phyloP scores from a whole-genome alignment of 495 filamentous ascomycete species.

The Penicillium macrosclerotiorum region DNA sequence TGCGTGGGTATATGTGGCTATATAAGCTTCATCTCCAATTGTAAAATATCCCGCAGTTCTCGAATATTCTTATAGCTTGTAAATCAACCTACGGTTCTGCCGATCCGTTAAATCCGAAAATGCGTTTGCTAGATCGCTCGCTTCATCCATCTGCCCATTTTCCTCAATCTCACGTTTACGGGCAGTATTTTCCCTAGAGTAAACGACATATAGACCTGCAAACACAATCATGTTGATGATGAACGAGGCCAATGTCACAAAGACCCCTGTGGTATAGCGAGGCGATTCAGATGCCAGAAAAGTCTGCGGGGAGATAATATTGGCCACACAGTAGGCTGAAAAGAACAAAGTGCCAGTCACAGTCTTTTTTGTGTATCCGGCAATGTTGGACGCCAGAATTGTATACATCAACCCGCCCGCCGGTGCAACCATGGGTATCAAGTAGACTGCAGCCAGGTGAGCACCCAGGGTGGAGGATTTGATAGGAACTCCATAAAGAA shows the following conservation, averaged over 20 bases:
- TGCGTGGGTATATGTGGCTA: no score
- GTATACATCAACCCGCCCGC: conserved; percentile 21
- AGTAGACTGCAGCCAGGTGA: conserved; percentile 9
- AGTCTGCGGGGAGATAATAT: conserved; percentile 37
- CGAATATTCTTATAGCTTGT: conserved; percentile 11
- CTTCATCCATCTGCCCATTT: conserved; percentile 1
- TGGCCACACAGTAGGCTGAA: conserved; percentile 56
- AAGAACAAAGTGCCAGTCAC: conserved; percentile 60
- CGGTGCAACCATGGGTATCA: conserved; percentile 3
- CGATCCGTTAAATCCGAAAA: conserved; percentile 12
- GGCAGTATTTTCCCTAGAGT: conserved; percentile 4
- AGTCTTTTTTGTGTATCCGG: conserved; percentile 66
- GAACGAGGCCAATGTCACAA: conserved; percentile 6
- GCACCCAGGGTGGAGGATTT: not conserved
- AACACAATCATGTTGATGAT: conserved; percentile 8
- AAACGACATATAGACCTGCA: conserved; percentile 4
- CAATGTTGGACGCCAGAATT: conserved; percentile 55
- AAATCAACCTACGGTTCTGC: conserved; percentile 8
- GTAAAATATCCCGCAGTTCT: not conserved
- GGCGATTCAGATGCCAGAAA: conserved; percentile 3
- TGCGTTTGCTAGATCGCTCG: conserved; percentile 11
- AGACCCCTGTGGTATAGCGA: conserved; percentile 6
- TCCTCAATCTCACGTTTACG: not conserved
- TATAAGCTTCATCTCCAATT: no score
- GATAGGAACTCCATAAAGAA: conserved; percentile 1